phyloP scores from a whole-genome alignment of 768 basidiomycete genomes.

The Termitomyces sp. region DNA sequence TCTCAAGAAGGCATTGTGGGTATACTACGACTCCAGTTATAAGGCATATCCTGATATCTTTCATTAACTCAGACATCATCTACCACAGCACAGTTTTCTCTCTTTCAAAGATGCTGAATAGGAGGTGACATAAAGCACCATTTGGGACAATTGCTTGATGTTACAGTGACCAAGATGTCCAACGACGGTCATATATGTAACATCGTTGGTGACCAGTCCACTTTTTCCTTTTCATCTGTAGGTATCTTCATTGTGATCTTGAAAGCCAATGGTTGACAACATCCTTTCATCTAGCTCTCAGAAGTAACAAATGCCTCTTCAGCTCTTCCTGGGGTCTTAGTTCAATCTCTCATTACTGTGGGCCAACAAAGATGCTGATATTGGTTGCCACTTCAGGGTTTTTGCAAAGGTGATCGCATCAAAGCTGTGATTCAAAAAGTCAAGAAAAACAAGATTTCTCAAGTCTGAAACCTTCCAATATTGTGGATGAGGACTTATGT shows the following conservation, averaged over 20 bases:
- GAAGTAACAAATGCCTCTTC: conserved; percentile 78
- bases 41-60: conserved; percentile 4
- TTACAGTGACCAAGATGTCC: conserved; percentile 63
- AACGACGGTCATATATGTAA: conserved; percentile 79
- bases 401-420: conserved; percentile 84
- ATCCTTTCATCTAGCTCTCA: conserved; percentile 45
- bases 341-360: conserved; percentile 78
- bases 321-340: conserved; percentile 83
- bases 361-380: conserved; percentile 76
- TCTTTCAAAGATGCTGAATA: conserved; percentile 68
- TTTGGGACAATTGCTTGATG: conserved; percentile 66
- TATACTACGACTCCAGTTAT: conserved; percentile 19
- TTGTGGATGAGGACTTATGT: conserved; percentile 70
- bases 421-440: conserved; percentile 73
- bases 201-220: conserved; percentile 51
- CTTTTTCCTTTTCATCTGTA: conserved; percentile 55
- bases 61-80: conserved; percentile 56
- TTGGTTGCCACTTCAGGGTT: conserved; percentile 74
- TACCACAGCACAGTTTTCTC: conserved; percentile 78
- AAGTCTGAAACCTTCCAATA: conserved; percentile 87
- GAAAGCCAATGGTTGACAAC: not conserved
- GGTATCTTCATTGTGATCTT: conserved; percentile 18
- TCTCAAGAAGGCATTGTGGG: conserved; percentile 72
- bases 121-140: conserved; percentile 34
- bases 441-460: conserved; percentile 74